These are phyloP conservation scores for Monosporozyma unispora DNA, from an alignment of 805 yeast species.

Conservation along the genomic window DNA sequence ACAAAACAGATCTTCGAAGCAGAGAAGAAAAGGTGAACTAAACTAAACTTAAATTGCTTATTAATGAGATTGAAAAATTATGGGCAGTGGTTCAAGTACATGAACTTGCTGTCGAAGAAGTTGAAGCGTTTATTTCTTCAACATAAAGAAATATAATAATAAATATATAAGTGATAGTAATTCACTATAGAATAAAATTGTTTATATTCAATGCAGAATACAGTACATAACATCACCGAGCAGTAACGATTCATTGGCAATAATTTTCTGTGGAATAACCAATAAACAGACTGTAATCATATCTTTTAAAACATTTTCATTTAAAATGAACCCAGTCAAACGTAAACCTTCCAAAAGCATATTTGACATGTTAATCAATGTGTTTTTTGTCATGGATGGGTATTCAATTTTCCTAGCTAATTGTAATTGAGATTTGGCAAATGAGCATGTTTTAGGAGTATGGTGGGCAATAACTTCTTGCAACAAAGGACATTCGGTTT, in stretches of 20 bases:
- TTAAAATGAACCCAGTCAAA: slow-evolving; percentile 14
- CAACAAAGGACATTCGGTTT: slow-evolving; percentile 9
- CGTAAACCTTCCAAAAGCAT: slow-evolving; percentile 23
- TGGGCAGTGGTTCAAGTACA: too few relatives aligned
- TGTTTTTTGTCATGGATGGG: slow-evolving; percentile 18
- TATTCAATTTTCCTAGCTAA: slow-evolving; percentile 7
- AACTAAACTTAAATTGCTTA: too few relatives aligned
- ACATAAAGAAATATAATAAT: too few relatives aligned
- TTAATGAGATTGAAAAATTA: too few relatives aligned
- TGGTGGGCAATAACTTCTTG: slow-evolving; percentile 4
- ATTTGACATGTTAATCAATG: slow-evolving; percentile 14
- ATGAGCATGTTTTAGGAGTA: neutral
- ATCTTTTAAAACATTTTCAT: slow-evolving; percentile 16
- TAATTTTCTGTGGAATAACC: slow-evolving; percentile 14
- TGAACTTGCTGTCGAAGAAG: too few relatives aligned
- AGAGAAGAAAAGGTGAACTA: neutral
- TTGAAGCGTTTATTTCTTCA: too few relatives aligned
- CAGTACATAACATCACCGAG: slow-evolving; percentile 20
- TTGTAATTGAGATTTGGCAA: neutral
- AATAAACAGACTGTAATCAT: slow-evolving; percentile 20
- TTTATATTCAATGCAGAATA: neutral
- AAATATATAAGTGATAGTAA: too few relatives aligned
- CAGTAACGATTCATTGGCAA: slow-evolving; percentile 13
- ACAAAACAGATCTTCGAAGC: neutral
- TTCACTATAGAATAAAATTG: neutral